phyloP scores from a whole-genome alignment of 2,329 filamentous ascomycete species.

The Mycosphaerella sp. region DNA sequence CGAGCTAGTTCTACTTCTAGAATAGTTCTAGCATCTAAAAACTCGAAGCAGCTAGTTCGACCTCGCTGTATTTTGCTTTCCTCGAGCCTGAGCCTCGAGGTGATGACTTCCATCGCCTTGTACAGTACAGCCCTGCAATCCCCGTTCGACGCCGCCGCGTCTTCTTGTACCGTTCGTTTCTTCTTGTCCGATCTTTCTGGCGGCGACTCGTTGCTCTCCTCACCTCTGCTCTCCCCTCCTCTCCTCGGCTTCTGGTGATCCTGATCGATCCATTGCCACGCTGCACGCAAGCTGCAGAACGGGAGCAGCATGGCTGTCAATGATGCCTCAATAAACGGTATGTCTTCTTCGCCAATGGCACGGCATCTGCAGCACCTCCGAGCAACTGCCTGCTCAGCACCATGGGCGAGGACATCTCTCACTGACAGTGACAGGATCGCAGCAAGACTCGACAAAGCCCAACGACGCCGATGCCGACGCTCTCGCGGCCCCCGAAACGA shows the following conservation, averaged over 20 bases:
- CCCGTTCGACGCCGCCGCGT: background rate
- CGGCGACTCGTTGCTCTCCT: background rate
- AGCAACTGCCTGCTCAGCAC: background rate
- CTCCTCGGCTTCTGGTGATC: background rate
- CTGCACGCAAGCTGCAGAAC: background rate
- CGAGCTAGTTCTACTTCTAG: no score
- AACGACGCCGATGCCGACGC: conserved; percentile 8
- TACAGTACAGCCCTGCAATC: conserved; percentile 1
- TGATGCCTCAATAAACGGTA: conserved; percentile 16
- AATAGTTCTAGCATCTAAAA: conserved; percentile 5
- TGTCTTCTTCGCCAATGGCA: conserved; percentile 2
- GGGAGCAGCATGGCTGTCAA: conserved; percentile 14
- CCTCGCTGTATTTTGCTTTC: no score
- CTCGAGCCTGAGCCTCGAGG: background rate
- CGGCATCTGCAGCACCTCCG: background rate
- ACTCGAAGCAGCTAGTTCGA: background rate
- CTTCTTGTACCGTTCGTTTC: conserved; percentile 5
- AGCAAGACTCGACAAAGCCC: conserved; percentile 10
- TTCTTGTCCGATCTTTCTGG: conserved; percentile 1
- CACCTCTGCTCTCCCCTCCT: background rate
- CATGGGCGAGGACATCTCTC: background rate
- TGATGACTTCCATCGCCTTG: background rate
- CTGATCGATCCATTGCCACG: background rate
- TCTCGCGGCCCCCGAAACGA: conserved; percentile 8
- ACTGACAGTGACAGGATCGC: conserved; percentile 8